Evolutionary conservation across 768 basidiomycete genomes (phyloP).

Genomic region (Krasilnikovozyma curviuscula): DNA sequence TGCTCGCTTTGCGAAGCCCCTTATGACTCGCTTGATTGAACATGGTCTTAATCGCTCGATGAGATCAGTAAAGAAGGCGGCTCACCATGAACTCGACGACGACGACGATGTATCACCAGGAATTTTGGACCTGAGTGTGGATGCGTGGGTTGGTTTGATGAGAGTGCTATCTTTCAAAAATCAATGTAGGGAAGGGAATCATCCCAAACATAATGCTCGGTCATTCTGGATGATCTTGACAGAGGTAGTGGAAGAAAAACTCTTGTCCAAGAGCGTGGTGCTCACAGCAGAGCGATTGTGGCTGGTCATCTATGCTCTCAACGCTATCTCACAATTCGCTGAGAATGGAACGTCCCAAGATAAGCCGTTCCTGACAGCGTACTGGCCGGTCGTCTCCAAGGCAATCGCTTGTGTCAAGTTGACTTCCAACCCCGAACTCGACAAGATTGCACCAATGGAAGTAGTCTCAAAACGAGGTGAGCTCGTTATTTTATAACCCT

Average conservation of each 20-base stretch:
- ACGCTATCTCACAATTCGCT: constrained; percentile 62
- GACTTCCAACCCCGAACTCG: constrained; percentile 29
- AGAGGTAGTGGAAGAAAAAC: not conserved
- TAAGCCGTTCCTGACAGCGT: constrained; percentile 31
- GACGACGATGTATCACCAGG: constrained; percentile 27
- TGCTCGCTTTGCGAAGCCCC: constrained; percentile 6
- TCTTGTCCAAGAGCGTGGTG: constrained; percentile 14
- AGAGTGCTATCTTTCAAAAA: not conserved
- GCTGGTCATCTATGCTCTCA: constrained; percentile 47
- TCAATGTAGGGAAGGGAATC: not conserved
- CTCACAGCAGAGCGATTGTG: constrained; percentile 44
- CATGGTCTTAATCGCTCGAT: constrained; percentile 37
- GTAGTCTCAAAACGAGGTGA: constrained; percentile 40
- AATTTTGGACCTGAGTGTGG: constrained; percentile 33
- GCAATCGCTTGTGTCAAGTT: constrained; percentile 46
- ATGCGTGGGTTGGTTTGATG: constrained; percentile 51
- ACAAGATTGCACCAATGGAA: constrained; percentile 26
- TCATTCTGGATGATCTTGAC: constrained; percentile 2
- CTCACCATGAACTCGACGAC: constrained; percentile 1
- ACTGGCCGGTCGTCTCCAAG: constrained; percentile 45
- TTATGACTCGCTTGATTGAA: constrained; percentile 38
- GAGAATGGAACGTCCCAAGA: constrained; percentile 33
- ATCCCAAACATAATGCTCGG: not conserved
- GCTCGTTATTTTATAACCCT: no score
- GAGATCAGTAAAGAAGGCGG: constrained; percentile 25